Evolutionary conservation across 441 rosid genomes (phyloP), one percentile per base, ranked within the genome.

Genomic region (Pelargonium myrrhifolium): DNA sequence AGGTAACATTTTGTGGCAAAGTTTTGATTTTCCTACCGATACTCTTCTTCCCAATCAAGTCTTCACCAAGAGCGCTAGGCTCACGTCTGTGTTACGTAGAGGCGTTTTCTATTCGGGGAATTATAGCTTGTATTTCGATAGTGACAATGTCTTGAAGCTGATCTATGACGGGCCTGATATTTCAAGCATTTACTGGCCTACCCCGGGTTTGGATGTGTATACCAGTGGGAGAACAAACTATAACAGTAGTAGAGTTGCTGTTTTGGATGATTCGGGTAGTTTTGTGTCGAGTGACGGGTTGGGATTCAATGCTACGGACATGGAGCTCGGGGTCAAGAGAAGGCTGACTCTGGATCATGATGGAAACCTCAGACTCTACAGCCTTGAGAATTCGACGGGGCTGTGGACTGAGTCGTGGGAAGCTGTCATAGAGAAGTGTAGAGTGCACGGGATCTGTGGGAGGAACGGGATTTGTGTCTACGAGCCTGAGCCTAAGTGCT

Each of bases 141-240:
- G 65, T 21, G 81, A 83, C 65, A 85, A 81, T 42, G 81, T 78
- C 10, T 39, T 85, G 53, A 67, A 64, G 62, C 53, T 85, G 77
- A 68, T 78, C 55, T 78, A 81, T 59, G 79, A 81, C 22, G 87
- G 80, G 0, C 80, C 85, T 7, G 80, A 83, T 1, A 69, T 74
- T 68, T 76, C 87, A 26, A 81, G 83, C 68, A 24, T 83, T 9
- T 83, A 81, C 47, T 81, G 87, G 89, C 87, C 89, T 2, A 39
- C 78, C 58, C 67, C 76, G 0, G 75, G 59, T 55, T 0, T 0
- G 0, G 0, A 0, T 9, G 37, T 59, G 39, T 74, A 49, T 7
- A 3, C 0, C 18, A 75, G 71, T 11, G 68, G 71, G 1, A 77
- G 85, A 67, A 73, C 81, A 4, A 70, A 0, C 43, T 85, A 71